Percentiles rank a stretch among this genome's conserved stretches.
phyloP scores from a whole-genome alignment of 1,139 yeast genomes.

The Geotrichum fermentans region DNA sequence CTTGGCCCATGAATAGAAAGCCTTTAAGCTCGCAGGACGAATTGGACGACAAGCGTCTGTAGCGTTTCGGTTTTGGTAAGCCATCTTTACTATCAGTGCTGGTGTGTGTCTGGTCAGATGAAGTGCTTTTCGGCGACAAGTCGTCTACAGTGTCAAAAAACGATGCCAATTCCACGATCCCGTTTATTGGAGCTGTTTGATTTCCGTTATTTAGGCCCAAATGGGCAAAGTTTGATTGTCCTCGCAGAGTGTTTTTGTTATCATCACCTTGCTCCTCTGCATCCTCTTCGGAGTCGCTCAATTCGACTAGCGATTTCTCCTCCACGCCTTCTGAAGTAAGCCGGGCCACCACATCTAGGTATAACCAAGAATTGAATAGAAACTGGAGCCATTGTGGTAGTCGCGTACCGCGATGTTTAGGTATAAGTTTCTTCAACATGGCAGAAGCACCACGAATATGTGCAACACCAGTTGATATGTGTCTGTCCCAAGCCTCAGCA shows the following conservation, averaged over 20 bases:
- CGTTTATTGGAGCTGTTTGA: background rate
- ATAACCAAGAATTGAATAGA: slow-evolving; percentile 59
- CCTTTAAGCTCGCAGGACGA: slow-evolving; percentile 9
- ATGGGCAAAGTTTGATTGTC: slow-evolving; percentile 3
- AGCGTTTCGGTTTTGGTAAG: background rate
- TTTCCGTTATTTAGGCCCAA: background rate
- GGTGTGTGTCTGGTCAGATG: background rate
- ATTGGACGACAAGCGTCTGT: slow-evolving; percentile 4
- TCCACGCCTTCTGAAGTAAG: slow-evolving; percentile 51
- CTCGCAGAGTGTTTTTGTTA: background rate
- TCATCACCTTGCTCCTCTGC: slow-evolving; percentile 15
- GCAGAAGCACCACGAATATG: slow-evolving; percentile 64
- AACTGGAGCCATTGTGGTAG: slow-evolving; percentile 43
- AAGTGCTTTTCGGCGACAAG: slow-evolving; percentile 7
- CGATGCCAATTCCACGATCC: slow-evolving; percentile 17
- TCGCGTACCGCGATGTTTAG: slow-evolving; percentile 20
- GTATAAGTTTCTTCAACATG: slow-evolving; percentile 43
- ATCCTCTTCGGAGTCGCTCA: slow-evolving; percentile 27
- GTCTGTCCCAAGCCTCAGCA: slow-evolving; percentile 66
- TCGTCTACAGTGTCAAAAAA: slow-evolving; percentile 14
- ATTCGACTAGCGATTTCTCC: slow-evolving; percentile 32
- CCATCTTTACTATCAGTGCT: background rate
- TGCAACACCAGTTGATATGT: slow-evolving; percentile 60
- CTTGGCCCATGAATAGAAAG: slow-evolving; percentile 21
- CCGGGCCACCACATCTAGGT: slow-evolving; percentile 61